phyloP scores from a whole-genome alignment of 148 eudicot species.

The Vaccinium myrtillus region DNA sequence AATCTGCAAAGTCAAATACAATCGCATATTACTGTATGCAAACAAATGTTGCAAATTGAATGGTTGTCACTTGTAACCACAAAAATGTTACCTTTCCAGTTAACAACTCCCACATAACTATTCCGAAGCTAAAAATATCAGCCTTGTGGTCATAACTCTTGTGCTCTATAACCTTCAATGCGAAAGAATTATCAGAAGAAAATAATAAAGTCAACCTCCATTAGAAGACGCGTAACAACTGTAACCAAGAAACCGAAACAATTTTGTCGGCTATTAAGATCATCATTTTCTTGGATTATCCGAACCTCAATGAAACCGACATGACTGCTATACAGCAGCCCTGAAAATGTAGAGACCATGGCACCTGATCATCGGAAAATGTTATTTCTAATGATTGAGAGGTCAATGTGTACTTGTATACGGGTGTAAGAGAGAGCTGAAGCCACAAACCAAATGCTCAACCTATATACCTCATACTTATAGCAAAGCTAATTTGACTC shows the following conservation, averaged over 20 bases:
- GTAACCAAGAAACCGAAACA: not conserved
- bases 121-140: conserved; percentile 86
- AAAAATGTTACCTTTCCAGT: conserved; percentile 71
- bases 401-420: not conserved
- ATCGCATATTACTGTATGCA: not conserved
- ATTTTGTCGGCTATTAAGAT: not conserved
- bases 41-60: not conserved
- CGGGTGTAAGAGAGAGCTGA: not conserved
- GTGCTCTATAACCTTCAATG: conserved; percentile 86
- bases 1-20: conserved; percentile 46
- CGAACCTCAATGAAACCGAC: not conserved
- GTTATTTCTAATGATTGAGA: not conserved
- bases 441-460: not conserved
- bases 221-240: not conserved
- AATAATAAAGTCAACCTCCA: not conserved
- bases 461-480: not conserved
- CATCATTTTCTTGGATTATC: not conserved
- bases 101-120: conserved; percentile 83
- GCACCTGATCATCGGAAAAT: not conserved
- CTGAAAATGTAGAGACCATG: not conserved
- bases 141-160: conserved; percentile 98
- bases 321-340: not conserved
- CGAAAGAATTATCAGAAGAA: conserved; percentile 22
- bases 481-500: not conserved
- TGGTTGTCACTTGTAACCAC: not conserved